phyloP scores from a whole-genome alignment of 1,284 basidiomycete genomes.

The Cystobasidium pallidum region DNA sequence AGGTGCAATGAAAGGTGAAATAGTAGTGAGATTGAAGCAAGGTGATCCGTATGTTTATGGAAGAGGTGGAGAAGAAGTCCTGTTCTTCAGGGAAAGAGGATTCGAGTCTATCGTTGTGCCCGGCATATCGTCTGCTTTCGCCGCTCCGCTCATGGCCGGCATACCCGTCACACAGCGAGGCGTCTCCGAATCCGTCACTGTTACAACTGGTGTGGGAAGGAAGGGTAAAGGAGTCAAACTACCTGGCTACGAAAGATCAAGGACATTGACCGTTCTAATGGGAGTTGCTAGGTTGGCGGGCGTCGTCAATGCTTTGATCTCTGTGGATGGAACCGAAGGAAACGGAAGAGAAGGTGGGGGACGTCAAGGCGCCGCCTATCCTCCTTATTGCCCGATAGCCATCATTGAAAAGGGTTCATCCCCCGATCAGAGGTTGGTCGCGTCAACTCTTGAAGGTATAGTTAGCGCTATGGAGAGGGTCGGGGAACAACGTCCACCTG shows the following conservation, averaged over 20 bases:
- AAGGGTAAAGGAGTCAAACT: conserved; percentile 80
- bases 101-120: conserved; percentile 83
- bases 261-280: conserved; percentile 88
- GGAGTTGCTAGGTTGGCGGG: conserved; percentile 82
- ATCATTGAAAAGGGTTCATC: conserved; percentile 91
- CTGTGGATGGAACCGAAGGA: conserved; percentile 51
- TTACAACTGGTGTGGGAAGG: conserved; percentile 91
- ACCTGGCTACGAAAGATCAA: conserved; percentile 79
- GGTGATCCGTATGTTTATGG: conserved; percentile 96
- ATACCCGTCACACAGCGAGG: conserved; percentile 96
- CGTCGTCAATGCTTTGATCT: conserved; percentile 68
- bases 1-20: conserved; percentile 75
- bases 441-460: conserved; percentile 75
- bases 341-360: conserved; percentile 47
- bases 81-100: conserved; percentile 83
- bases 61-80: conserved; percentile 88
- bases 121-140: conserved; percentile 83
- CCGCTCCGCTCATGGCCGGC: conserved; percentile 82
- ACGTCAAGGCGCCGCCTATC: conserved; percentile 67
- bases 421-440: conserved; percentile 84
- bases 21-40: conserved; percentile 92
- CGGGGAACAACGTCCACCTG: conserved; percentile 89
- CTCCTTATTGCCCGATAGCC: conserved; percentile 77
- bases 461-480: conserved; percentile 70
- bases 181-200: conserved; percentile 81